A percentile compares a stretch with the other conserved stretches of the same genome.
Conservation (phyloP, 163 green algal species). For the Scenedesmus sp. region DNA sequence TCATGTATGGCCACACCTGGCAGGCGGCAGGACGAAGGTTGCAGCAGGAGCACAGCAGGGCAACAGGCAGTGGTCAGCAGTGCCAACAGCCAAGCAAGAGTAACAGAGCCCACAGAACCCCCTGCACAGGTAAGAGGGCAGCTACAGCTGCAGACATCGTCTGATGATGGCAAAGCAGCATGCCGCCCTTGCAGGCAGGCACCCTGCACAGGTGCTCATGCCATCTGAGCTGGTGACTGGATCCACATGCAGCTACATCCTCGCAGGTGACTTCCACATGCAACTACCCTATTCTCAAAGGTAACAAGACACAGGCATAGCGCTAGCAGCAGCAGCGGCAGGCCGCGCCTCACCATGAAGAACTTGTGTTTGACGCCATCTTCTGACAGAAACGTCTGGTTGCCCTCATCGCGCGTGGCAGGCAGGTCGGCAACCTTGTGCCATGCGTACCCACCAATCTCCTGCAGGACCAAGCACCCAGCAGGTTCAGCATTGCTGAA, state of each 20-base stretch:
- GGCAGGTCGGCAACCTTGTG: conserved; percentile 81
- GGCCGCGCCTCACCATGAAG: conserved; percentile 69
- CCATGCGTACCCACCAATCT: conserved; percentile 88
- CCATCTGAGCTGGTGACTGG: no score
- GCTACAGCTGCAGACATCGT: no score
- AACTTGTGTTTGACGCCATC: conserved; percentile 81
- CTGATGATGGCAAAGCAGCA: no score
- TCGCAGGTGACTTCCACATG: no score
- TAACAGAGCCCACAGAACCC: neutral
- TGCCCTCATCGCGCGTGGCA: conserved; percentile 72
- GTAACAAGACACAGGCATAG: neutral
- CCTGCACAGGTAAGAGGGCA: no score
- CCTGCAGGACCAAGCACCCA: conserved; percentile 53
- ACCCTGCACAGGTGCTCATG: neutral
- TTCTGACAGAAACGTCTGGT: conserved; percentile 73
- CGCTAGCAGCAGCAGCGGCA: no score
- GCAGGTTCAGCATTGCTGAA: neutral
- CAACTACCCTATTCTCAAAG: no score
- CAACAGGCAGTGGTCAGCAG: neutral
- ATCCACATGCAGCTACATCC: no score
- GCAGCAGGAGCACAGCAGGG: neutral
- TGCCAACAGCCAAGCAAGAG: neutral
- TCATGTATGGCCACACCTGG: conserved; percentile 59
- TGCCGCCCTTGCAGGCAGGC: no score
- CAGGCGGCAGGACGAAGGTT: neutral